A percentile compares a stretch with the other conserved stretches of the same genome.
These are phyloP conservation scores for Citrus glauca DNA, from an alignment of 345 rosid genomes.

Conservation along the genomic window DNA sequence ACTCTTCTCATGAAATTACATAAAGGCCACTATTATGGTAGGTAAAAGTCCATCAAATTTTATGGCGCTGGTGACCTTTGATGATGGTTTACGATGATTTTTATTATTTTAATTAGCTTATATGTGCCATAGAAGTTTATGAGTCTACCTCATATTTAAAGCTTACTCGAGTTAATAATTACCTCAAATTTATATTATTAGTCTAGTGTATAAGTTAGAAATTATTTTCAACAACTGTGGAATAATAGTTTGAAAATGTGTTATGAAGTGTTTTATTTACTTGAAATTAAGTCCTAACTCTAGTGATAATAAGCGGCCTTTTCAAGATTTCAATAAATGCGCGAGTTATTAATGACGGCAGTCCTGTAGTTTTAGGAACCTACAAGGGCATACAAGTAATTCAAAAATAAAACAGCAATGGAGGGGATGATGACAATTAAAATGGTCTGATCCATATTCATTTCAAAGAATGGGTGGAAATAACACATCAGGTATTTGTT, in stretches of 20 bases:
- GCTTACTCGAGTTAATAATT: no score
- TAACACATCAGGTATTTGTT: background rate
- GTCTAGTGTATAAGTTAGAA: no score
- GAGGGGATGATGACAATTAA: background rate
- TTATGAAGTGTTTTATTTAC: no score
- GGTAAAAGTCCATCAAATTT: background rate
- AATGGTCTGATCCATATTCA: background rate
- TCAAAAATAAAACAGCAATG: no score
- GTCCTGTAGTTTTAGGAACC: background rate
- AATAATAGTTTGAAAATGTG: no score
- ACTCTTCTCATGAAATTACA: background rate
- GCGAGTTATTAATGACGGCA: background rate
- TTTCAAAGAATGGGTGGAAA: background rate
- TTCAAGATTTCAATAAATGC: no score
- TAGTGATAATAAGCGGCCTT: no score
- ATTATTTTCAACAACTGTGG: no score
- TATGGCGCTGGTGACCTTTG: background rate
- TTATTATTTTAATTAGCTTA: background rate
- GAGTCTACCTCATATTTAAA: no score
- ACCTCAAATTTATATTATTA: no score
- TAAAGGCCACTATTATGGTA: background rate
- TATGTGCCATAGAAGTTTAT: no score
- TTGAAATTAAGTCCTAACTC: no score
- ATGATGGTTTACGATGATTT: background rate
- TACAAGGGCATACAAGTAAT: background rate